These are phyloP conservation scores for Wickerhamomyces ciferrii DNA, from an alignment of 805 yeast genomes.

Conservation along the genomic window DNA sequence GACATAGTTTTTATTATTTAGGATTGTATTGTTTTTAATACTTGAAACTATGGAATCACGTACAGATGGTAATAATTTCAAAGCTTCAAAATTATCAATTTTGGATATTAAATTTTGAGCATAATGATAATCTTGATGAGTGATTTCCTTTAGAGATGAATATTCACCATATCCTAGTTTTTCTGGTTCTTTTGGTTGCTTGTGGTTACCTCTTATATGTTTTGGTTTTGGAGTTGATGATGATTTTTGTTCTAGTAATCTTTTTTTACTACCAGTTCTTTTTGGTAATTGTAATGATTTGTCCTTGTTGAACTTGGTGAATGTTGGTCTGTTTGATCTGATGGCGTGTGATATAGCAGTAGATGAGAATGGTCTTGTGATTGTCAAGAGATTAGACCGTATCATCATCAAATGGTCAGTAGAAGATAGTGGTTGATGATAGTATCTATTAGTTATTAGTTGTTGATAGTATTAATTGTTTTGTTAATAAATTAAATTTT, in stretches of 20 bases:
- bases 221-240: neutral
- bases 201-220: neutral
- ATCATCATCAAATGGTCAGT: too few relatives aligned
- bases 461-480: too few relatives aligned
- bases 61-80: constrained; percentile 63
- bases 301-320: neutral
- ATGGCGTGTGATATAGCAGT: too few relatives aligned
- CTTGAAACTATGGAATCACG: constrained; percentile 54
- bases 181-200: neutral
- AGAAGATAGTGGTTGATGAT: too few relatives aligned
- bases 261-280: neutral
- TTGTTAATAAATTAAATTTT: too few relatives aligned
- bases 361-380: too few relatives aligned
- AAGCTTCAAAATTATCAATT: constrained; percentile 58
- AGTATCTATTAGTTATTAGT: too few relatives aligned
- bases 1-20: constrained; percentile 23
- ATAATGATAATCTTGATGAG: constrained; percentile 26
- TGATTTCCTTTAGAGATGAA: constrained; percentile 33
- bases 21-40: constrained; percentile 40
- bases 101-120: constrained; percentile 39
- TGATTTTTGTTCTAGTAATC: neutral
- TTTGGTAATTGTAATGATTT: neutral
- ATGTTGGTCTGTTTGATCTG: too few relatives aligned
- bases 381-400: too few relatives aligned
- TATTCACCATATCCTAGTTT: constrained; percentile 1